Evolutionary conservation across 2,329 filamentous ascomycete species (phyloP), one percentile per base, ranked within the genome.

Genomic region (Paraphaeosphaeria sporulosa): DNA sequence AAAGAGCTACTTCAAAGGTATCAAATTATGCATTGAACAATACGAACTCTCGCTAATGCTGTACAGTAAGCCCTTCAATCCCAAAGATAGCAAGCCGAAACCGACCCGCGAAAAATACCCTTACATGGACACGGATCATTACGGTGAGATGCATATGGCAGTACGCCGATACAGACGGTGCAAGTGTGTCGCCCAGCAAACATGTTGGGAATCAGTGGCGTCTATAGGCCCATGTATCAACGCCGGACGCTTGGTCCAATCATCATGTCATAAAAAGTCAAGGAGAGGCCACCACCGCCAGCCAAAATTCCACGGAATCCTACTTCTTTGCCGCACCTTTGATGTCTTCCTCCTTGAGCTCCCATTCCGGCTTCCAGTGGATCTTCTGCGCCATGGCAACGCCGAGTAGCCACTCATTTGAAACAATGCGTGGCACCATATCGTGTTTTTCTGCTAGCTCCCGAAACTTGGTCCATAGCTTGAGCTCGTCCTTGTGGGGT

Each of bases 311-410:
- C 23, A 15, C 59, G 25, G 36, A 49, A 51, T 27, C 58, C 51
- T 61, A 55, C 62, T 59, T 67, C 51, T 69, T 19, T 10, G 17
- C 7, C 34, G 15, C 30, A 66, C 67, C 65, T 55, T 71, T 71
- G 34, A 74, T 67, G 58, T 61, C 59, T 30, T 76, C 72, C 60
- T 78, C 74, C 25, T 57, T 71, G 27, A 78, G 58, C 63, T 76
- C 74, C 74, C 74, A 78, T 30, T 73, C 62, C 2, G 63, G 52
- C 42, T 75, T 65, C 69, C 71, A 78, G 63, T 77, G 74, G 49
- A 95, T 81, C 77, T 93, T 85, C 79, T 99, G 95, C 70, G 87
- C 88, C 91, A 99, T 94, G 4, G 93, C 92, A 61, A 93, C 89
- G 71, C 94, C 90, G 59, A 99, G 81, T 69, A 99, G 77, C 95